Percentiles rank a stretch among this genome's conserved stretches.
Evolutionary conservation across 176 grass and related monocot genomes (phyloP).

Genomic region (Hordeum marinum): DNA sequence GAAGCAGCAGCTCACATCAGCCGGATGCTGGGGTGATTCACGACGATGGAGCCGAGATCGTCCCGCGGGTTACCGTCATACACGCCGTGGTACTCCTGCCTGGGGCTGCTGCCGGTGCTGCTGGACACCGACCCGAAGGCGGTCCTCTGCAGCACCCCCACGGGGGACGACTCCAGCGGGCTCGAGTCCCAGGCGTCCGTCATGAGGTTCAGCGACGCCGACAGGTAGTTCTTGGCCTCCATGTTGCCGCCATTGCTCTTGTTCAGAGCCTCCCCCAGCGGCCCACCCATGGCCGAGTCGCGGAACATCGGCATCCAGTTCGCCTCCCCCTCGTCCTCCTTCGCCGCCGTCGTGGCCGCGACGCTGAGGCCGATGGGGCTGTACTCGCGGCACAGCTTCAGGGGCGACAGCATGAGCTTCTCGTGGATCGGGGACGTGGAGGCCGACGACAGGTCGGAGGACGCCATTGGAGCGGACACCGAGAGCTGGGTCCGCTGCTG

Average conservation of each 20-base stretch:
- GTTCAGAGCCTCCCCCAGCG: slow-evolving; percentile 73
- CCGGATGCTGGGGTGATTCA: slow-evolving; percentile 65
- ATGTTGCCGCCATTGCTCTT: slow-evolving; percentile 28
- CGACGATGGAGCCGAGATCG: slow-evolving; percentile 75
- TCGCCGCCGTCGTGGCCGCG: not conserved
- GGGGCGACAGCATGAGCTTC: slow-evolving; percentile 57
- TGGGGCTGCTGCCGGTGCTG: slow-evolving; percentile 87
- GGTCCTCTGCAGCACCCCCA: slow-evolving; percentile 80
- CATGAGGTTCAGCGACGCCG: slow-evolving; percentile 54
- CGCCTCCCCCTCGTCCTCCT: slow-evolving; percentile 28
- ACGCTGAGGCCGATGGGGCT: slow-evolving; percentile 30
- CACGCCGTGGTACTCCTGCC: slow-evolving; percentile 49
- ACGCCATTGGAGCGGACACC: slow-evolving; percentile 59
- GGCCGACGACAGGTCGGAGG: slow-evolving; percentile 71
- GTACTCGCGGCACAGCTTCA: slow-evolving; percentile 57
- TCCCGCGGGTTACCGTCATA: slow-evolving; percentile 52
- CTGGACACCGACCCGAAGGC: slow-evolving; percentile 72
- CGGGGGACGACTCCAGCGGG: slow-evolving; percentile 56
- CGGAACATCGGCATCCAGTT: slow-evolving; percentile 63
- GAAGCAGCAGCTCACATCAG: slow-evolving; percentile 33
- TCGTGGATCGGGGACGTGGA: slow-evolving; percentile 70
- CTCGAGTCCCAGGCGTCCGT: slow-evolving; percentile 64
- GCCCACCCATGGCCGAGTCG: slow-evolving; percentile 63
- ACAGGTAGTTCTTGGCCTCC: slow-evolving; percentile 27
- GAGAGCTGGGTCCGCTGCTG: slow-evolving; percentile 81